These are phyloP conservation scores for Rugonectria rugulosa DNA, from an alignment of 2,329 filamentous ascomycete genomes.

Conservation along the genomic window DNA sequence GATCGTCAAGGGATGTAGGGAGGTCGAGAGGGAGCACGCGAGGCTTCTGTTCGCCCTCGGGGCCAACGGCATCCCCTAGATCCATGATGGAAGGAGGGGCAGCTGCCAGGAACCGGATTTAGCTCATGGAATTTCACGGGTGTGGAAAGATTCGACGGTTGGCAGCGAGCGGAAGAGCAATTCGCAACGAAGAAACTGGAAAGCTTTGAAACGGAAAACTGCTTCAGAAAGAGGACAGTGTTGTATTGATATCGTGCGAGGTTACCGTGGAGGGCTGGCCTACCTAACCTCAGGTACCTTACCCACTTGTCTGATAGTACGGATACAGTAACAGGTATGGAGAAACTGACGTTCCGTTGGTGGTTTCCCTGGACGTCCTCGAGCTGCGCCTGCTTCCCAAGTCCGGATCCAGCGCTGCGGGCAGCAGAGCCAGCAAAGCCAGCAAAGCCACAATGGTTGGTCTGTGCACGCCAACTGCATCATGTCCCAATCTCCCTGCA, in stretches of 20 bases:
- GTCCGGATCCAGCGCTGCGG: too few relatives aligned
- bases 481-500: too few relatives aligned
- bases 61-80: conserved; percentile 58
- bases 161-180: not conserved
- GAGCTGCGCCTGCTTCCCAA: conserved; percentile 20
- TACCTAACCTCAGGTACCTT: conserved; percentile 3
- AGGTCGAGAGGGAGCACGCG: conserved; percentile 79
- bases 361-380: conserved; percentile 12
- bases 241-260: conserved; percentile 33
- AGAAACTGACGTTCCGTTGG: conserved; percentile 37
- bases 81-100: conserved; percentile 65
- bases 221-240: conserved; percentile 18
- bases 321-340: too few relatives aligned
- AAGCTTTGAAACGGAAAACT: conserved; percentile 4
- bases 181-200: not conserved
- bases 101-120: conserved; percentile 40
- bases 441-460: conserved; percentile 15
- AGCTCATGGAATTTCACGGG: conserved; percentile 43
- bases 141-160: conserved; percentile 11
- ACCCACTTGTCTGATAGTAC: conserved; percentile 34
- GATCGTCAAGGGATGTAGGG: conserved; percentile 90
- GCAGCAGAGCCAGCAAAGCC: conserved; percentile 27
- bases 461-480: conserved; percentile 17
- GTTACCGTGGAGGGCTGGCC: conserved; percentile 33
- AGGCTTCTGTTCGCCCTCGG: conserved; percentile 52